A percentile compares a stretch with the other conserved stretches of the same genome.
These are phyloP conservation scores for Lentinula edodes DNA, from an alignment of 768 basidiomycete species.

Conservation along the genomic window DNA sequence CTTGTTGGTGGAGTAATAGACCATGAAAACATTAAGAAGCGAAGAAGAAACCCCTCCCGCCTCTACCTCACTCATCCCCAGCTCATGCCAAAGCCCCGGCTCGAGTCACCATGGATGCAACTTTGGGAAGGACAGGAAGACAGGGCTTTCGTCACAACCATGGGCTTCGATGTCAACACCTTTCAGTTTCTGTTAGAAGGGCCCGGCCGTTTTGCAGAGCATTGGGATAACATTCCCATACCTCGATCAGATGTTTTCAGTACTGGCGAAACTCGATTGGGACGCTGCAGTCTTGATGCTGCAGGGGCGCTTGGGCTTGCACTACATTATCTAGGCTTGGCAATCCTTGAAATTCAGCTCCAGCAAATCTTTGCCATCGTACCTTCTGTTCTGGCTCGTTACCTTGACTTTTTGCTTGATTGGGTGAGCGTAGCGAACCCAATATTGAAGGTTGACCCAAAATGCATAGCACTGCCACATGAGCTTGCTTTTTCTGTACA, in stretches of 20 bases:
- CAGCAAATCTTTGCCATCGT: constrained; percentile 41
- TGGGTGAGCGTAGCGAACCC: no score
- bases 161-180: constrained; percentile 20
- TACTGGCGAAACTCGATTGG: constrained; percentile 16
- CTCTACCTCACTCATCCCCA: constrained; percentile 5
- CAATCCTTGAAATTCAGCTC: constrained; percentile 32
- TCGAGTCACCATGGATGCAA: constrained; percentile 10
- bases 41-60: background rate
- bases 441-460: no score
- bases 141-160: constrained; percentile 24
- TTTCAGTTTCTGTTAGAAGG: constrained; percentile 25
- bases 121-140: background rate
- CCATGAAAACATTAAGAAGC: background rate
- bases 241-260: background rate
- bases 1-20: background rate
- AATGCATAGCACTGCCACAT: no score
- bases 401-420: constrained; percentile 27
- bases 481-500: no score
- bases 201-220: constrained; percentile 22
- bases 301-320: constrained; percentile 34
- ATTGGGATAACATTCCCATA: background rate
- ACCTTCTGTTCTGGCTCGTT: constrained; percentile 28
- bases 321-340: constrained; percentile 37
- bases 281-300: constrained; percentile 29
- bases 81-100: constrained; percentile 10